Evolutionary conservation across 257 asterid species (phyloP).

Genomic region (Verbena officinalis): DNA sequence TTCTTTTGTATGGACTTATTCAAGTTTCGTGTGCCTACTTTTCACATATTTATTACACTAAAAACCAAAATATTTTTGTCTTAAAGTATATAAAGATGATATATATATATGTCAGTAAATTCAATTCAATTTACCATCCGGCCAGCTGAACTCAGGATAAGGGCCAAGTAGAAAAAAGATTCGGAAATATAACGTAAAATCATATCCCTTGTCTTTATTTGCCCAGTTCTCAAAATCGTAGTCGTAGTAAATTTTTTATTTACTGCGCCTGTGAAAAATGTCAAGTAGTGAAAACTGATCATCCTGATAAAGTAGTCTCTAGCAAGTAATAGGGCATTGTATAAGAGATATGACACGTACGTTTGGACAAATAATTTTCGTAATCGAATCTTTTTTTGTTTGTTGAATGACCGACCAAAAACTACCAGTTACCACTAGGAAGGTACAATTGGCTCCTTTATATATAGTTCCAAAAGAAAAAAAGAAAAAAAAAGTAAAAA

Average conservation of each 20-base stretch:
- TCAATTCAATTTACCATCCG: neutral
- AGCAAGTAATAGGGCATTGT: neutral
- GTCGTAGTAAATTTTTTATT: neutral
- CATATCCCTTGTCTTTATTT: neutral
- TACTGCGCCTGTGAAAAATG: neutral
- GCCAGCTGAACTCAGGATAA: too few relatives aligned
- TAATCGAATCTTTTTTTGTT: too few relatives aligned
- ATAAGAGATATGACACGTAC: neutral
- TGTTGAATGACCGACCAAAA: too few relatives aligned
- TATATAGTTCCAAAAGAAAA: too few relatives aligned
- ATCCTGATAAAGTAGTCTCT: too few relatives aligned
- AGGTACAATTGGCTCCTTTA: too few relatives aligned
- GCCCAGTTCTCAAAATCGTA: too few relatives aligned
- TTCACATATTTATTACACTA: neutral
- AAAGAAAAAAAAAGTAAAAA: too few relatives aligned
- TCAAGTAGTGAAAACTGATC: neutral
- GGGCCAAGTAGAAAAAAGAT: slow-evolving; percentile 21
- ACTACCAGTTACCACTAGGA: too few relatives aligned
- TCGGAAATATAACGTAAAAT: neutral
- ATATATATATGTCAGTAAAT: slow-evolving; percentile 10
- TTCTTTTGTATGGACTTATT: neutral
- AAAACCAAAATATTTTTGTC: slow-evolving; percentile 14
- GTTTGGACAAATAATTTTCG: too few relatives aligned
- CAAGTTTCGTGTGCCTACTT: slow-evolving; percentile 2
- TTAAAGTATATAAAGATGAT: neutral